These are phyloP conservation scores for Trichoderma harzianum DNA, from an alignment of 2,329 filamentous ascomycete species.

Conservation along the genomic window DNA sequence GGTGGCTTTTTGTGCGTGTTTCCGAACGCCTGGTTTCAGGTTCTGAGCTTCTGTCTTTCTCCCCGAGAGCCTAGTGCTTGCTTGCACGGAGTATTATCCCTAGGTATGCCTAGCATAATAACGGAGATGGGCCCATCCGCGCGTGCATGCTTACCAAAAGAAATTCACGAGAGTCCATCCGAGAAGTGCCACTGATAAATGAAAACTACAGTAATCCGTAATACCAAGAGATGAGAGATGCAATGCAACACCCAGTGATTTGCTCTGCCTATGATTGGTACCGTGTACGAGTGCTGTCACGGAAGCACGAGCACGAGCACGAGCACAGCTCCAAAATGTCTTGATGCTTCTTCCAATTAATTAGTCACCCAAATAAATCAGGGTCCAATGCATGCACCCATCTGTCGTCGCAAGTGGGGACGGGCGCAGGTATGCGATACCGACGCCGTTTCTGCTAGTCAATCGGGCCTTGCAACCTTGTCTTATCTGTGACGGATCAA, in stretches of 20 bases:
- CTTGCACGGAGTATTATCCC: neutral
- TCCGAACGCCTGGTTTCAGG: constrained; percentile 12
- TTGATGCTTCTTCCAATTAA: neutral
- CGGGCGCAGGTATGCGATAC: neutral
- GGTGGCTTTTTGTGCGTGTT: neutral
- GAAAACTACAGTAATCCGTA: neutral
- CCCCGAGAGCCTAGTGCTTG: constrained; percentile 2
- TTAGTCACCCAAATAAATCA: constrained; percentile 1
- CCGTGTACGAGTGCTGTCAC: neutral
- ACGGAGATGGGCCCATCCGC: neutral
- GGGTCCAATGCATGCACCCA: constrained; percentile 4
- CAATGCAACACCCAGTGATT: neutral
- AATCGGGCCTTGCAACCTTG: constrained; percentile 19
- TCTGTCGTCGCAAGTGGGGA: neutral
- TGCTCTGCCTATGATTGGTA: neutral
- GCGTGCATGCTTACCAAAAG: neutral
- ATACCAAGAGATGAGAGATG: neutral
- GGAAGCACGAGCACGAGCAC: neutral
- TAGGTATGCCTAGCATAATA: neutral
- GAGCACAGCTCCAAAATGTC: neutral
- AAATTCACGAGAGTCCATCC: neutral
- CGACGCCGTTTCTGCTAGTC: constrained; percentile 16
- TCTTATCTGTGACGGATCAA: constrained; percentile 20
- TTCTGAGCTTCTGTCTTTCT: neutral
- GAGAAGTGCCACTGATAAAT: neutral